These are phyloP conservation scores for Euphorbia neoarborescens DNA, from an alignment of 441 rosid genomes.

Conservation along the genomic window DNA sequence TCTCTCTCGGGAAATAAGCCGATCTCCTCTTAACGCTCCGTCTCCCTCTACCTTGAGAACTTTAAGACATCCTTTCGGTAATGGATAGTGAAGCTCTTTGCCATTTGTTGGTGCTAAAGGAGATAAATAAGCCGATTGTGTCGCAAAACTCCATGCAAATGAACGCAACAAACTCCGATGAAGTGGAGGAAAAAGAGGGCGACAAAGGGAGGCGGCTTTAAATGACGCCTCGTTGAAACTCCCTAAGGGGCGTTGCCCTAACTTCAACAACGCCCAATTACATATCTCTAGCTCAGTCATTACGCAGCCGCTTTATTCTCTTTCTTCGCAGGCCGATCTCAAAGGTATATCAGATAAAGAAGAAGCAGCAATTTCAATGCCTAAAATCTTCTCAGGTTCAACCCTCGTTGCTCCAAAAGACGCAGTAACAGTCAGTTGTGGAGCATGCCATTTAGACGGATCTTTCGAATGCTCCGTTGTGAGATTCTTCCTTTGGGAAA, in stretches of 20 bases:
- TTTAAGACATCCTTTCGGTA: no score
- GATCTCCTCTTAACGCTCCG: no score
- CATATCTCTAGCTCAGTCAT: neutral
- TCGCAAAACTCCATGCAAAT: neutral
- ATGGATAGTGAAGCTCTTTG: no score
- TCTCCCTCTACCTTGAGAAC: no score
- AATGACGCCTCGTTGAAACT: neutral
- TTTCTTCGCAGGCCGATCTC: neutral
- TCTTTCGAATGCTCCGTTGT: neutral
- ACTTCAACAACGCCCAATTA: constrained; percentile 3
- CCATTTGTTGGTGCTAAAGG: no score
- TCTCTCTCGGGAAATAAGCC: neutral
- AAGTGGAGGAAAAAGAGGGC: neutral
- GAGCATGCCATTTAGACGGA: neutral
- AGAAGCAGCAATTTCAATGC: neutral
- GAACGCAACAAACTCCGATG: neutral
- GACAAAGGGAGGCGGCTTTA: neutral
- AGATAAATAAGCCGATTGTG: no score
- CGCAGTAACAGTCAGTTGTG: neutral
- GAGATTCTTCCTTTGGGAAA: neutral
- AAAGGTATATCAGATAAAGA: no score
- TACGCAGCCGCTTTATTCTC: neutral
- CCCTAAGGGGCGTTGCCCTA: neutral
- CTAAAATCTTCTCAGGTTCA: neutral
- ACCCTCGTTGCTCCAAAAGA: neutral